Evolutionary conservation across 1,284 basidiomycete species (phyloP).

Genomic region (Melampsora occidentalis): DNA sequence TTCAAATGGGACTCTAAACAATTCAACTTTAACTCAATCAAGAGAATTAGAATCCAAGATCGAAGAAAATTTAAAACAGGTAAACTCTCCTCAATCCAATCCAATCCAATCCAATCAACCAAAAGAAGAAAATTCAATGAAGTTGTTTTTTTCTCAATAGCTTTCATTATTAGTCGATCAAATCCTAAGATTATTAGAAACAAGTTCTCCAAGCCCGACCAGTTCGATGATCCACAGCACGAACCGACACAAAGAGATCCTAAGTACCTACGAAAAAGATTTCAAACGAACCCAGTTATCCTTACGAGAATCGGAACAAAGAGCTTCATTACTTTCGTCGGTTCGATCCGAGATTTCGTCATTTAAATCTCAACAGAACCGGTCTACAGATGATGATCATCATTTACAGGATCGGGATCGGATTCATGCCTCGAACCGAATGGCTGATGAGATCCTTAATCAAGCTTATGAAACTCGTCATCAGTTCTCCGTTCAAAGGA

Average conservation of each 20-base stretch:
- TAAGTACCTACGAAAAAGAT: slow-evolving; percentile 25
- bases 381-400: slow-evolving; percentile 19
- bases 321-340: slow-evolving; percentile 36
- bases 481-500: slow-evolving; percentile 82
- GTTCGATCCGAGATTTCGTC: slow-evolving; percentile 40
- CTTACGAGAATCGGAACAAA: slow-evolving; percentile 28
- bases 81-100: neutral
- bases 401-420: slow-evolving; percentile 30
- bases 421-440: slow-evolving; percentile 26
- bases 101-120: neutral
- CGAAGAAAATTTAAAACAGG: slow-evolving; percentile 40
- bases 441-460: slow-evolving; percentile 36
- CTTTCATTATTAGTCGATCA: slow-evolving; percentile 43
- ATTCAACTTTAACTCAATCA: slow-evolving; percentile 21
- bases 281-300: slow-evolving; percentile 36
- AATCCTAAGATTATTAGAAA: slow-evolving; percentile 38
- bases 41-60: slow-evolving; percentile 36
- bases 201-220: slow-evolving; percentile 11
- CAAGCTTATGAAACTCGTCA: slow-evolving; percentile 97
- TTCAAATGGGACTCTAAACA: slow-evolving; percentile 34
- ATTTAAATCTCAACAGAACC: slow-evolving; percentile 27
- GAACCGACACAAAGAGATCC: slow-evolving; percentile 30
- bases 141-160: no score
- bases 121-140: neutral
- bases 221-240: slow-evolving; percentile 26